Evolutionary conservation across 208 protist species (phyloP).

Genomic region (Novymonas esmeraldas): DNA sequence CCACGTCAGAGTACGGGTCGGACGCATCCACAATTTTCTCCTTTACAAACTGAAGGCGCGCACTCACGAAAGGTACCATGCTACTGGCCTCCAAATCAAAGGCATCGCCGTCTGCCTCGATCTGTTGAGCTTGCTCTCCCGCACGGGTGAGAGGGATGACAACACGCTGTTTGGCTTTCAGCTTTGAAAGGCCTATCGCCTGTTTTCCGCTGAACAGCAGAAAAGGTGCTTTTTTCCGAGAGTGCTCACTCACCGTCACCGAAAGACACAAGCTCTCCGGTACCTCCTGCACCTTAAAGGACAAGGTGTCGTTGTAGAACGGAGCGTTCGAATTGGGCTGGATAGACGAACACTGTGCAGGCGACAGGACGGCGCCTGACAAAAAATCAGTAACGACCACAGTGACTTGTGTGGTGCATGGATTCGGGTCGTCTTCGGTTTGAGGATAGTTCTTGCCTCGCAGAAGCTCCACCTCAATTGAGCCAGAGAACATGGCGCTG

Average conservation of each 20-base stretch:
- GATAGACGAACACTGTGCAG: constrained; percentile 35
- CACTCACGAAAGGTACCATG: constrained; percentile 2
- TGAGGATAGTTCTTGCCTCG: constrained; percentile 58
- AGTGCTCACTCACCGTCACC: constrained; percentile 45
- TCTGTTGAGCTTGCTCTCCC: constrained; percentile 11
- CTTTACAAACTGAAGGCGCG: constrained; percentile 9
- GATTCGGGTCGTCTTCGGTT: constrained; percentile 62
- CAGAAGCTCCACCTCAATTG: constrained; percentile 51
- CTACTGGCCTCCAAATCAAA: constrained; percentile 1
- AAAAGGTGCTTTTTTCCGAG: constrained; percentile 28
- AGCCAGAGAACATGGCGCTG: constrained; percentile 7
- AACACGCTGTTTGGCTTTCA: constrained; percentile 38
- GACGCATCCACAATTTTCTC: constrained; percentile 10
- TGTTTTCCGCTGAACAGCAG: constrained; percentile 40
- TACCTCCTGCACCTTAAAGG: constrained; percentile 33
- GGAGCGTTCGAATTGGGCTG: constrained; percentile 62
- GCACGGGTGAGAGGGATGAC: constrained; percentile 34
- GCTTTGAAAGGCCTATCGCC: constrained; percentile 8
- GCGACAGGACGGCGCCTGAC: constrained; percentile 13
- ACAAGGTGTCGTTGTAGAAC: constrained; percentile 57
- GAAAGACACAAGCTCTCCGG: constrained; percentile 24
- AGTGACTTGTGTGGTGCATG: constrained; percentile 51
- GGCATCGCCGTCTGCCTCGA: constrained; percentile 5
- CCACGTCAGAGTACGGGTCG: constrained; percentile 13
- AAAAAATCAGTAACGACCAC: constrained; percentile 21